Percentiles rank a stretch among this genome's conserved stretches.
Conservation (phyloP, 306 rosid genomes). For the Quercus parvula region DNA sequence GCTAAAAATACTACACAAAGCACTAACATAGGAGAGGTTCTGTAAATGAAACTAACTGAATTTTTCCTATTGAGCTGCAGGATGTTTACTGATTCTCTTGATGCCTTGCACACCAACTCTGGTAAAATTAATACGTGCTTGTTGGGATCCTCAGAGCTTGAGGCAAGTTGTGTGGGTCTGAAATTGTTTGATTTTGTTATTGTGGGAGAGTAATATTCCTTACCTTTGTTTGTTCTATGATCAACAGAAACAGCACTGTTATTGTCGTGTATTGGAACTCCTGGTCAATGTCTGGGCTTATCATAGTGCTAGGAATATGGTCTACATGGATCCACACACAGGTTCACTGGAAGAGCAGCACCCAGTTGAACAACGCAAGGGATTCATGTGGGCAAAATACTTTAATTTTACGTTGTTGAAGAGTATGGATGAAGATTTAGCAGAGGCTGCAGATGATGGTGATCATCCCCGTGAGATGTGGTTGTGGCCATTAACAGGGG, state of each 20-base stretch:
- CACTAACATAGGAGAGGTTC: too few relatives aligned
- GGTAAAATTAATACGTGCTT: constrained; percentile 43
- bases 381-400: constrained; percentile 82
- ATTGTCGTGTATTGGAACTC: constrained; percentile 80
- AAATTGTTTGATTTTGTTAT: constrained; percentile 6
- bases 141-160: constrained; percentile 73
- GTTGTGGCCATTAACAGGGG: constrained; percentile 95
- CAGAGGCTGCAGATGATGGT: constrained; percentile 91
- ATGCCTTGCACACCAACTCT: constrained; percentile 56
- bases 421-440: constrained; percentile 94
- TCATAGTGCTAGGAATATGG: constrained; percentile 91
- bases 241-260: constrained; percentile 76
- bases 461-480: constrained; percentile 62
- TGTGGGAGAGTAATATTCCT: constrained; percentile 16
- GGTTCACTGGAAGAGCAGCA: constrained; percentile 87
- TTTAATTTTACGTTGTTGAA: constrained; percentile 63
- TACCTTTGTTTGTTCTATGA: constrained; percentile 7
- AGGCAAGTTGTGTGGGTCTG: constrained; percentile 45
- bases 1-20: too few relatives aligned
- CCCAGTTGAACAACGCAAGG: constrained; percentile 63
- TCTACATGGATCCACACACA: constrained; percentile 64
- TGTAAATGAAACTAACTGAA: constrained; percentile 24
- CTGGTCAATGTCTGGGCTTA: constrained; percentile 96
- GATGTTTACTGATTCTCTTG: constrained; percentile 90
- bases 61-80: constrained; percentile 44